Percentiles rank a stretch among this genome's conserved stretches.
These are phyloP conservation scores for Candida rishiriensis DNA, from an alignment of 805 yeast species.

Conservation along the genomic window DNA sequence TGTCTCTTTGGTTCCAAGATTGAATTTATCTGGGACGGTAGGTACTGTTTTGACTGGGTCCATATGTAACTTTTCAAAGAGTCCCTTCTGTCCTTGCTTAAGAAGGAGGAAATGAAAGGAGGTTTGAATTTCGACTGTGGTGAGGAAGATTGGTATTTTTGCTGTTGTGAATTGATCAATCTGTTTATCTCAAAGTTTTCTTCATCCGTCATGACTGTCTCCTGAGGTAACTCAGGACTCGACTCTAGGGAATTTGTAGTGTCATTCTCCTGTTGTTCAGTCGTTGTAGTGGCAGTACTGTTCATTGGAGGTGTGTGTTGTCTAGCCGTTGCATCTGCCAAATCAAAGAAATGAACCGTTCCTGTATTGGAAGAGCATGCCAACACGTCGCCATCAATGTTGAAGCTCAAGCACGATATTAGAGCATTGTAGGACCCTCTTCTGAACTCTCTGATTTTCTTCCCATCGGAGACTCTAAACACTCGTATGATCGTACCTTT, in stretches of 20 bases:
- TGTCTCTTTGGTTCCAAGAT: slow-evolving; percentile 87
- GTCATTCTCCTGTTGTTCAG: background rate
- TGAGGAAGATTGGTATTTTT: background rate
- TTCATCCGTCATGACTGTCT: slow-evolving; percentile 22
- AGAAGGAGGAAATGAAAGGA: slow-evolving; percentile 2
- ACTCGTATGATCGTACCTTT: slow-evolving; percentile 89
- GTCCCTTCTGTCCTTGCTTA: slow-evolving; percentile 19
- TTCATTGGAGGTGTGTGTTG: background rate
- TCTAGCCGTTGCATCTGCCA: slow-evolving; percentile 6
- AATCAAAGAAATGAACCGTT: slow-evolving; percentile 80
- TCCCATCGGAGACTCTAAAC: slow-evolving; percentile 63
- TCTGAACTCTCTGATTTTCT: slow-evolving; percentile 65
- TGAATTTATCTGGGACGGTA: slow-evolving; percentile 76
- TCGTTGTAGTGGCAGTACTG: background rate
- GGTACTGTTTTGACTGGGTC: slow-evolving; percentile 35
- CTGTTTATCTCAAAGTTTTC: slow-evolving; percentile 26
- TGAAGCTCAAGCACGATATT: slow-evolving; percentile 73
- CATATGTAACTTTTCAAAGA: slow-evolving; percentile 24
- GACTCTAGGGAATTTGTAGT: background rate
- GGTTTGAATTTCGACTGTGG: slow-evolving; percentile 5
- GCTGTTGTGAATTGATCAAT: slow-evolving; percentile 21
- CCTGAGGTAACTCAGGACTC: slow-evolving; percentile 15
- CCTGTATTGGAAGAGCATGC: slow-evolving; percentile 87
- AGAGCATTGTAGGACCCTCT: slow-evolving; percentile 83
- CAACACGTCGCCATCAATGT: slow-evolving; percentile 61